phyloP scores from a whole-genome alignment of 2,329 filamentous ascomycete genomes.

The Lasiodiplodia gonubiensis region DNA sequence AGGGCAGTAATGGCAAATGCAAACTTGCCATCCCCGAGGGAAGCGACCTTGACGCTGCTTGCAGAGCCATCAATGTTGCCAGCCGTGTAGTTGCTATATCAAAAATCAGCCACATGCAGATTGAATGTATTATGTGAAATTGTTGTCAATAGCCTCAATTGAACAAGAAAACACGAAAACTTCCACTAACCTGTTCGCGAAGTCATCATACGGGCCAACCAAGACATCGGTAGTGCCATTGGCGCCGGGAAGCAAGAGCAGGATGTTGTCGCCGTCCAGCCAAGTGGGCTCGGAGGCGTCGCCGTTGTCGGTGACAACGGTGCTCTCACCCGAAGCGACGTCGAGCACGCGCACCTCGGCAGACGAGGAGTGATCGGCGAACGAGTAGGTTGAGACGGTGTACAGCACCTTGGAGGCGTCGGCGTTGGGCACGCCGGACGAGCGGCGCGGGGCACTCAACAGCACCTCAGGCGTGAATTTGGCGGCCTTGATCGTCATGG shows the following conservation, averaged over 20 bases:
- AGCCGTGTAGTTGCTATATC: constrained; percentile 46
- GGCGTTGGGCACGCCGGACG: constrained; percentile 71
- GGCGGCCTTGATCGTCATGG: constrained; percentile 72
- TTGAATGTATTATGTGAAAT: constrained; percentile 19
- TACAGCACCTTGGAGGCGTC: constrained; percentile 70
- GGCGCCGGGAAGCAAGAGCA: constrained; percentile 56
- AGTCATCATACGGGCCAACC: constrained; percentile 42
- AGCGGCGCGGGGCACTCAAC: constrained; percentile 75
- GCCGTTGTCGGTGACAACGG: constrained; percentile 67
- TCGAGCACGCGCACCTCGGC: constrained; percentile 75
- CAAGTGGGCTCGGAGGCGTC: constrained; percentile 75
- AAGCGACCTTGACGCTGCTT: constrained; percentile 54
- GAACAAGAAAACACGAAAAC: not conserved
- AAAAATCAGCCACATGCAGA: not conserved
- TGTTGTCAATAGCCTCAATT: not conserved
- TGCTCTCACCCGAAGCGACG: constrained; percentile 68
- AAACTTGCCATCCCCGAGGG: constrained; percentile 44
- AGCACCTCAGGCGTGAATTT: constrained; percentile 80
- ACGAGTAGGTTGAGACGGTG: constrained; percentile 78
- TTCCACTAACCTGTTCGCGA: constrained; percentile 40
- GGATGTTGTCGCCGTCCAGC: constrained; percentile 70
- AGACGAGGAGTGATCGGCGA: constrained; percentile 72
- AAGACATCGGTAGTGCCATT: constrained; percentile 48
- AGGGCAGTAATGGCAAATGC: constrained; percentile 62
- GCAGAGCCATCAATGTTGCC: constrained; percentile 54